phyloP scores from a whole-genome alignment of 495 filamentous ascomycete species.

The Neurospora sp. region DNA sequence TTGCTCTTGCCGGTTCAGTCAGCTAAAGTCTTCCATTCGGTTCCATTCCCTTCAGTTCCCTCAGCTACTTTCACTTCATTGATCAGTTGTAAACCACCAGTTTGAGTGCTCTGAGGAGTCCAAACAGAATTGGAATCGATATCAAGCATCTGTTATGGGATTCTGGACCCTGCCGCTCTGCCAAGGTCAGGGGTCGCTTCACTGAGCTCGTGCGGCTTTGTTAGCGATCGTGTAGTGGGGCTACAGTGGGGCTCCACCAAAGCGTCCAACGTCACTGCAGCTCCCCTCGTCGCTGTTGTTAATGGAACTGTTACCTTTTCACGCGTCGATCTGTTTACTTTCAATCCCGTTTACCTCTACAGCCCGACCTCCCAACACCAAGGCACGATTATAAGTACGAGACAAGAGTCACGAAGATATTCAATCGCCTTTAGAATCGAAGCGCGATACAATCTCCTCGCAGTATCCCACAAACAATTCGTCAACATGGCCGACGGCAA shows the following conservation, averaged over 20 bases:
- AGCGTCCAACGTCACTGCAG: background rate
- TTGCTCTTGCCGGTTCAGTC: background rate
- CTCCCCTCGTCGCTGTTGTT: background rate
- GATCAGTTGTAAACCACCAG: background rate
- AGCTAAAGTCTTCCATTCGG: background rate
- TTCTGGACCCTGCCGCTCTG: background rate
- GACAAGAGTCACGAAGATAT: background rate
- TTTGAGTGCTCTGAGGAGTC: background rate
- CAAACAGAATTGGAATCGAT: background rate
- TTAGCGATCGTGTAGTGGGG: background rate
- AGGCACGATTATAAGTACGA: background rate
- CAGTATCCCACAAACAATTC: background rate
- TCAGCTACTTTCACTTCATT: background rate
- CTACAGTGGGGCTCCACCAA: background rate
- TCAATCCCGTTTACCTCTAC: background rate
- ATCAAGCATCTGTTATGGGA: background rate
- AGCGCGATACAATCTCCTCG: background rate
- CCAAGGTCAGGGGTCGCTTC: background rate
- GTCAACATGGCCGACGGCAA: slow-evolving; percentile 28
- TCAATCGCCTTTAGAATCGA: background rate
- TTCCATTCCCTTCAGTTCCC: background rate
- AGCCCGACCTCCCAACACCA: background rate
- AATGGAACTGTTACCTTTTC: background rate
- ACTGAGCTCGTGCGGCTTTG: background rate
- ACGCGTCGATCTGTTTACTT: background rate